Evolutionary conservation across 495 filamentous ascomycete species (phyloP).

Genomic region (Penicillium diatomitis): DNA sequence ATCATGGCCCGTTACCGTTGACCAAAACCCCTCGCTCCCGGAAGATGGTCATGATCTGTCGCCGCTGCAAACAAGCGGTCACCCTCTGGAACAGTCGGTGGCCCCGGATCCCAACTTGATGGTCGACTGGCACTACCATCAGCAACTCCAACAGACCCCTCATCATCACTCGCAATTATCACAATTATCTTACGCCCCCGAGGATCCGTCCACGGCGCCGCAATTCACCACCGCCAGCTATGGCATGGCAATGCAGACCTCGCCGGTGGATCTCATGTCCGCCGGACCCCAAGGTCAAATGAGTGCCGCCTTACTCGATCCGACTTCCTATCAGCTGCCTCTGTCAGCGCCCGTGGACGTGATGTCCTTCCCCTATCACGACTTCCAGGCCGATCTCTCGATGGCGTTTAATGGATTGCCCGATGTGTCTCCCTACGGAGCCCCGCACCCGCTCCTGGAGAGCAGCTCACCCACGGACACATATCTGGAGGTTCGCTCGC

Average conservation of each 20-base stretch:
- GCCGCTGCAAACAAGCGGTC: constrained; percentile 40
- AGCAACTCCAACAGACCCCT: constrained; percentile 38
- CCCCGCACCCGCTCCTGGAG: constrained; percentile 40
- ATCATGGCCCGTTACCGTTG: constrained; percentile 36
- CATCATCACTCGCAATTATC: constrained; percentile 34
- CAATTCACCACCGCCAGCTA: constrained; percentile 39
- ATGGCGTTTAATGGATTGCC: constrained; percentile 50
- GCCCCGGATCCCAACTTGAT: constrained; percentile 37
- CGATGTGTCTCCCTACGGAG: constrained; percentile 37
- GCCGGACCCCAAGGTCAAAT: constrained; percentile 54
- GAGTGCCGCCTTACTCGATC: constrained; percentile 54
- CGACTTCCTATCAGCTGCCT: constrained; percentile 48
- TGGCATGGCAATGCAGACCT: constrained; percentile 43
- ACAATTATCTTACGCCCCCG: constrained; percentile 19
- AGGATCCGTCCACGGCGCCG: constrained; percentile 42
- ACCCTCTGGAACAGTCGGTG: constrained; percentile 37
- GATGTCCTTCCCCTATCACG: constrained; percentile 66
- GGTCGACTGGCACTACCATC: constrained; percentile 41
- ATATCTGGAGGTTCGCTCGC: constrained; percentile 72
- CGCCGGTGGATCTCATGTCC: constrained; percentile 62
- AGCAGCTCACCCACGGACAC: constrained; percentile 77
- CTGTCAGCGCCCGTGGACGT: constrained; percentile 56
- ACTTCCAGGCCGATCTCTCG: constrained; percentile 50
- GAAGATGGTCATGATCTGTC: constrained; percentile 34
- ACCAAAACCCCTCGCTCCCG: constrained; percentile 27